phyloP scores from a whole-genome alignment of 768 basidiomycete genomes.

The Tylopilus balloui region DNA sequence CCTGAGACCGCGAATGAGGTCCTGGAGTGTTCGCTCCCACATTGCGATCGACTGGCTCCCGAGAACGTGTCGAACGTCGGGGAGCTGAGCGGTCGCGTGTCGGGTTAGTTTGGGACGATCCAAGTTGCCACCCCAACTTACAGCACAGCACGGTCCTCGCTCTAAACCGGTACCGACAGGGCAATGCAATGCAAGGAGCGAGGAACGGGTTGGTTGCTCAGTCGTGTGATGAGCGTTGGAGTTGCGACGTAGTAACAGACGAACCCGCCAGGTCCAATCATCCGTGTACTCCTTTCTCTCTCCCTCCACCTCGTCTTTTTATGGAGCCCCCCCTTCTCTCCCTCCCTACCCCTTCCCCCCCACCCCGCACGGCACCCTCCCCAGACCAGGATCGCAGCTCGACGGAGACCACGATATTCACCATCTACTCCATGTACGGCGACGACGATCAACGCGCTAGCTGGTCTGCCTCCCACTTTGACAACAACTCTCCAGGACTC shows the following conservation, averaged over 20 bases:
- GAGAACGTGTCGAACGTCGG: not conserved
- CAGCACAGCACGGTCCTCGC: too few species aligned
- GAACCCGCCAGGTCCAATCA: too few species aligned
- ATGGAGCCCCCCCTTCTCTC: conserved; percentile 37
- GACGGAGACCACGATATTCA: conserved; percentile 72
- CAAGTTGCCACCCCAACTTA: not conserved
- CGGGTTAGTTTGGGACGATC: too few species aligned
- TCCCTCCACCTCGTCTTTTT: conserved; percentile 9
- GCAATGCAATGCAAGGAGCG: too few species aligned
- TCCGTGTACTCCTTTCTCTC: not conserved
- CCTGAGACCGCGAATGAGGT: conserved; percentile 91
- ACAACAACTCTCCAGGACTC: conserved; percentile 36
- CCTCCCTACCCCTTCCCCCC: conserved; percentile 32
- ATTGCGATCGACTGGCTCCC: conserved; percentile 38
- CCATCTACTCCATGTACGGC: conserved; percentile 86
- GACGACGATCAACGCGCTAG: conserved; percentile 47
- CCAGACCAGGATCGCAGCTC: conserved; percentile 48
- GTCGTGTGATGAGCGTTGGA: not conserved
- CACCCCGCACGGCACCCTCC: conserved; percentile 9
- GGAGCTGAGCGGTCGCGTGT: not conserved
- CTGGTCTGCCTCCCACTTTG: conserved; percentile 43
- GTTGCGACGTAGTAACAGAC: too few species aligned
- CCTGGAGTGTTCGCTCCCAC: conserved; percentile 96
- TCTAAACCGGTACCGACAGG: too few species aligned
- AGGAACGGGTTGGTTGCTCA: too few species aligned